Base-by-base conservation (phyloP, 164 flowering plant species). In the Magnolia changhungtana region DNA sequence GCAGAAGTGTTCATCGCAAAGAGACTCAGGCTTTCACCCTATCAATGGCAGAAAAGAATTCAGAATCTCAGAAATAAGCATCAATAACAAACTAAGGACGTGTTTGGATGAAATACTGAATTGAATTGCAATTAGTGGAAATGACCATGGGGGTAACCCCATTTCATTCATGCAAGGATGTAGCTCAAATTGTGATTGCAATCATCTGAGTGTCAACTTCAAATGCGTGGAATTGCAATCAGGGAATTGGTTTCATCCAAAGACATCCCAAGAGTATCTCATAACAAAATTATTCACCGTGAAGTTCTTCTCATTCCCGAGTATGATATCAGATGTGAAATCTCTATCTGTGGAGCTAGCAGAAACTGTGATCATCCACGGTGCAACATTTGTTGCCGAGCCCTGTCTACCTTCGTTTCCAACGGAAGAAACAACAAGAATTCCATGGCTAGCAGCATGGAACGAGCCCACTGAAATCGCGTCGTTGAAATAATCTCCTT, bases 321-420 rank as follows among this genome's bases (percentile, higher is more conserved):
- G 85, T 20, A 82, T 11, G 73, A 91, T 84, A 68, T 84, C 84
- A 67, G 97, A 90, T 29, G 77, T 82, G 81, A 92, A 90, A 71
- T 92, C 93, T 80, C 97, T 85, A 71, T 92, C 97, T 1, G 89
- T 90, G 51, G 97, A 90, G 76, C 88, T 84, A 75, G 97, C 97
- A 73, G 89, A 91, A 70, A 92, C 93, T 1, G 94, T 92, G 71
- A 91, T 72, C 84, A 92, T 83, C 97, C 97, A 92, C 6, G 97
- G 97, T 68, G 95, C 97, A 61, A 91, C 78, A 80, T 92, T 92
- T 59, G 95, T 87, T 1, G 91, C 95, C 61, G 91, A 84, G 72
- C 91, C 95, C 29, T 71, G 75, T 70, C 1, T 80, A 21, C 92
- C 92, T 74, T 81, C 89, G 78, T 92, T 92, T 78, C 97, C 97